Evolutionary conservation across 371 early-diverging fungal species (phyloP).

Genomic region (Fennellomyces sp.): DNA sequence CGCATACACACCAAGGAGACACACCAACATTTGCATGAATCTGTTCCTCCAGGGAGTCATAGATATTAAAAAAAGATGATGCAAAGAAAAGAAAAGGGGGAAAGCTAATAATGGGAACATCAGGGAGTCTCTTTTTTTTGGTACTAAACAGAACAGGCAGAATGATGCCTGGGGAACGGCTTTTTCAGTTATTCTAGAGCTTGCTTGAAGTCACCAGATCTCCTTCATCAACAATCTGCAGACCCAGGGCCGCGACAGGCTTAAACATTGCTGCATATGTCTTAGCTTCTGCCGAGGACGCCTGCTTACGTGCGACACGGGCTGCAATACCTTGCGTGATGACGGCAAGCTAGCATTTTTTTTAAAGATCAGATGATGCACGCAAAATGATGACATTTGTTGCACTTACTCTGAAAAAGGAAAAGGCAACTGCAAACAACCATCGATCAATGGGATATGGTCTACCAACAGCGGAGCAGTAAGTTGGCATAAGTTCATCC

Average conservation of each 20-base stretch:
- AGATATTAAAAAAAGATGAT: background rate
- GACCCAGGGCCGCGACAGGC: slow-evolving; percentile 28
- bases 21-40: background rate
- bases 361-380: background rate
- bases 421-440: slow-evolving; percentile 48
- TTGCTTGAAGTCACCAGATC: slow-evolving; percentile 23
- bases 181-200: background rate
- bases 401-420: slow-evolving; percentile 45
- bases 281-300: slow-evolving; percentile 78
- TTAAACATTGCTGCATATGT: slow-evolving; percentile 46
- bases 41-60: background rate
- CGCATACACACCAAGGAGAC: too few species aligned
- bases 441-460: slow-evolving; percentile 75
- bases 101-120: background rate
- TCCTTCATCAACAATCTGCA: slow-evolving; percentile 44
- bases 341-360: slow-evolving; percentile 58
- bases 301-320: slow-evolving; percentile 83
- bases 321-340: slow-evolving; percentile 91
- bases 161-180: too few species aligned
- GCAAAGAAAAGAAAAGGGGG: background rate
- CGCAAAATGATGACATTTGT: background rate
- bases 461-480: slow-evolving; percentile 56
- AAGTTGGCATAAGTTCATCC: slow-evolving; percentile 63
- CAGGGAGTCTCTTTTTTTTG: background rate
- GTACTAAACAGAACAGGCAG: background rate